Conservation (phyloP, 257 asterid genomes). For the Przewalskia tangutica region DNA sequence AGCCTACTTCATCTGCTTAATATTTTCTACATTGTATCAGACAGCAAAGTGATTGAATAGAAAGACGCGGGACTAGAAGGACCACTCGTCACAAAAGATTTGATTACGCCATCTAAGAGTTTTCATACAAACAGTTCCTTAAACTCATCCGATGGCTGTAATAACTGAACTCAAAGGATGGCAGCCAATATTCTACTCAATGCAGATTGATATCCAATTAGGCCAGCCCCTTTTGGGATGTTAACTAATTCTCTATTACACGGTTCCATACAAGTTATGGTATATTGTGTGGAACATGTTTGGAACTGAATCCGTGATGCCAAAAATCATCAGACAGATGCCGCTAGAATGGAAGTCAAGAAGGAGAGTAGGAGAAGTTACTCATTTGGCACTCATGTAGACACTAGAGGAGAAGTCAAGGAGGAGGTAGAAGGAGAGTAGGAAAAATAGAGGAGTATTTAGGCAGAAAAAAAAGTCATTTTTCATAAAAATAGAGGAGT, state of each 20-base stretch:
- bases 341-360: neutral
- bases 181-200: neutral
- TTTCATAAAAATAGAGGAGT: neutral
- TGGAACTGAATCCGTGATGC: neutral
- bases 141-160: neutral
- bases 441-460: neutral
- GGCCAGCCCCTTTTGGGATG: neutral
- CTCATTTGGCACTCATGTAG: neutral
- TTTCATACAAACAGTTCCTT: neutral
- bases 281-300: neutral
- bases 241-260: neutral
- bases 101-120: neutral
- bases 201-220: neutral
- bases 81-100: neutral
- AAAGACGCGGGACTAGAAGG: neutral
- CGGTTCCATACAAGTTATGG: neutral
- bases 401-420: no score
- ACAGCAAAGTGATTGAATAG: neutral
- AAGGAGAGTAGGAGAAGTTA: neutral
- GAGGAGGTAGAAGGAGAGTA: neutral
- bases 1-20: neutral
- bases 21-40: neutral
- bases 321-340: neutral
- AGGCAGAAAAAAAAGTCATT: neutral
- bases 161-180: neutral